Conservation (phyloP, 345 rosid genomes). For the Corchorus olitorius region DNA sequence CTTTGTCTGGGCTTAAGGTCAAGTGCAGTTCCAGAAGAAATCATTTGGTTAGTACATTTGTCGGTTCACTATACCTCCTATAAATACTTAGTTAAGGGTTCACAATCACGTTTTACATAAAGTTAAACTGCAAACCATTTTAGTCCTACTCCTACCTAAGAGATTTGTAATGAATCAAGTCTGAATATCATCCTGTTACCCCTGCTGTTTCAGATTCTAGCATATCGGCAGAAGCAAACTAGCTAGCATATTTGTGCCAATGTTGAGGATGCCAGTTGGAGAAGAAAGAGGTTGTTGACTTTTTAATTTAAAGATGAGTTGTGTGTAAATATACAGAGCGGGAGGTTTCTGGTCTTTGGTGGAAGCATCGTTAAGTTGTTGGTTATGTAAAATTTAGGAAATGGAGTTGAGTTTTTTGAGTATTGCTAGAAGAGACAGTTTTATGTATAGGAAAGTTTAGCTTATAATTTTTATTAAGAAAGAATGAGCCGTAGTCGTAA, state of each 20-base stretch:
- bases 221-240: conserved; percentile 47
- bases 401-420: background rate
- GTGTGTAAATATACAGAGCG: conserved; percentile 1
- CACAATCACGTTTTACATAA: background rate
- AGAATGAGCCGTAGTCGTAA: background rate
- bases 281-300: background rate
- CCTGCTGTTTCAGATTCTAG: conserved; percentile 45
- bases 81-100: background rate
- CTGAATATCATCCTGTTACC: background rate
- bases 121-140: no score
- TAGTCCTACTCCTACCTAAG: no score
- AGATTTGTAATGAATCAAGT: no score
- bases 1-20: conserved; percentile 40
- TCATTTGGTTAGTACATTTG: conserved; percentile 42
- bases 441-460: background rate
- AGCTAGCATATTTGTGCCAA: conserved; percentile 8
- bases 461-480: background rate
- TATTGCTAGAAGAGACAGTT: background rate
- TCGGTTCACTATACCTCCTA: background rate
- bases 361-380: background rate
- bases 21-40: conserved; percentile 33
- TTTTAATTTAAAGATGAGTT: background rate
- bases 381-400: conserved; percentile 16
- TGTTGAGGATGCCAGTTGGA: background rate
- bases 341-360: conserved; percentile 1